Conservation (phyloP, 1,284 basidiomycete species). For the Xerocomus minutiporus region DNA sequence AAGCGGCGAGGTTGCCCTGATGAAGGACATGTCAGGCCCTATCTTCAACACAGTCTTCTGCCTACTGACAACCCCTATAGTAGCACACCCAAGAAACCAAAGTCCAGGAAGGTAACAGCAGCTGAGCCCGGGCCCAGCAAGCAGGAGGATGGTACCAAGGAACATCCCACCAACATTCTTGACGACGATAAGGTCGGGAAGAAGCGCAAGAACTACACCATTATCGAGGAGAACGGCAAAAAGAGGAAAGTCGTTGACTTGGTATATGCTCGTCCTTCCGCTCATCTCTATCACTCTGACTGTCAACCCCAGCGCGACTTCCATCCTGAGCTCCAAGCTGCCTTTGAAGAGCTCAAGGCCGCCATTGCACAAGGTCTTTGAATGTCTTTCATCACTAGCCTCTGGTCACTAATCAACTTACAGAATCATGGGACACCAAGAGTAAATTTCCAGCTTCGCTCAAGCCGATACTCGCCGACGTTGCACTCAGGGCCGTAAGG, state of each 20-base stretch:
- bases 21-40: constrained; percentile 63
- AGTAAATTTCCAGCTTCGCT: constrained; percentile 85
- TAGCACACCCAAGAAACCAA: constrained; percentile 60
- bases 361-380: constrained; percentile 54
- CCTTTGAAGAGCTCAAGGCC: constrained; percentile 58
- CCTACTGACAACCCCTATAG: constrained; percentile 24
- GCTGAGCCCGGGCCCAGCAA: constrained; percentile 19
- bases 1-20: constrained; percentile 77
- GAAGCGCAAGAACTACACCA: constrained; percentile 50
- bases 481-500: constrained; percentile 76
- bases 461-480: constrained; percentile 67
- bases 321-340: constrained; percentile 61
- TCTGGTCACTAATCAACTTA: not conserved
- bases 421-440: constrained; percentile 70
- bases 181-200: constrained; percentile 37
- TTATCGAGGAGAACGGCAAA: constrained; percentile 52
- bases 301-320: constrained; percentile 46
- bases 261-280: constrained; percentile 34
- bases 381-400: not conserved
- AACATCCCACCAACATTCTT: constrained; percentile 46
- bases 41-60: not conserved
- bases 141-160: constrained; percentile 44
- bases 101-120: constrained; percentile 48
- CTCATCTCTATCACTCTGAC: not conserved
- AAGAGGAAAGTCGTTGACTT: constrained; percentile 67